Evolutionary conservation across 164 flowering plant species (phyloP).

Genomic region (Aristolochia californica): DNA sequence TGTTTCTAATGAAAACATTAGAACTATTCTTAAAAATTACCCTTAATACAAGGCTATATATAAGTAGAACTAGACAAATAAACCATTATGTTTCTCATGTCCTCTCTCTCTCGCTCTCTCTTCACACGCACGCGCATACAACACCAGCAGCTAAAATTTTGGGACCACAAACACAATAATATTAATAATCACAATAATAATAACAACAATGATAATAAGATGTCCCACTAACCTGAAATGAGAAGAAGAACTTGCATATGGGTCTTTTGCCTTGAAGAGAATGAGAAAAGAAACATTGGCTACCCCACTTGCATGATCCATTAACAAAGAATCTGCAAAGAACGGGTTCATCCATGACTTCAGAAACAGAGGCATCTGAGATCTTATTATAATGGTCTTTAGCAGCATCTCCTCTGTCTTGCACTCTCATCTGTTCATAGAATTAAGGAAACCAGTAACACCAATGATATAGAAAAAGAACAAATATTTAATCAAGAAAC

Average conservation of each 20-base stretch:
- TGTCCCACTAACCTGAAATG: slow-evolving; percentile 40
- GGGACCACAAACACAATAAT: too few species aligned
- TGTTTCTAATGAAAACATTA: too few species aligned
- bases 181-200: too few species aligned
- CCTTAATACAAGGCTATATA: too few species aligned
- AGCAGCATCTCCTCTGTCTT: slow-evolving; percentile 25
- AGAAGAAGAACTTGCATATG: slow-evolving; percentile 64
- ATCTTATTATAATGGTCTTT: slow-evolving; percentile 10
- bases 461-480: not conserved
- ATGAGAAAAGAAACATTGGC: slow-evolving; percentile 64
- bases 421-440: slow-evolving; percentile 48
- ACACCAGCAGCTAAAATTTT: too few species aligned
- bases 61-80: too few species aligned
- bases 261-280: slow-evolving; percentile 54
- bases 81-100: too few species aligned
- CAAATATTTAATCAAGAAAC: not conserved
- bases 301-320: slow-evolving; percentile 71
- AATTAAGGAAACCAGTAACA: slow-evolving; percentile 7
- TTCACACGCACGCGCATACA: too few species aligned
- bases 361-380: slow-evolving; percentile 9
- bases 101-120: too few species aligned
- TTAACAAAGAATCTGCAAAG: slow-evolving; percentile 51
- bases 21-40: too few species aligned
- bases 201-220: too few species aligned
- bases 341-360: slow-evolving; percentile 19